Conservation (phyloP, 108 stramenopile genomes). For the Chaetoceros muelleri region DNA sequence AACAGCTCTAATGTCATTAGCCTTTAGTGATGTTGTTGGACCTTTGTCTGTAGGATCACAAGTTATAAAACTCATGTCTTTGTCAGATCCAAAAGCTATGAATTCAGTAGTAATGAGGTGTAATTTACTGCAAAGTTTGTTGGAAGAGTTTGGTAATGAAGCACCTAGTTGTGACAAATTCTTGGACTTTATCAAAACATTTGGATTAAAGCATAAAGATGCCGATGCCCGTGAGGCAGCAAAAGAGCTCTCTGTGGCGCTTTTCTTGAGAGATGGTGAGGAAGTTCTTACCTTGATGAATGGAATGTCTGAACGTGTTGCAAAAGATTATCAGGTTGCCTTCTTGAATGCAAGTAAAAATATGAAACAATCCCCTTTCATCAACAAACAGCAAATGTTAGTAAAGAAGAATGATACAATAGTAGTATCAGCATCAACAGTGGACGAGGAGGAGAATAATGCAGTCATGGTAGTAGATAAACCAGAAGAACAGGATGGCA, state of each 20-base stretch:
- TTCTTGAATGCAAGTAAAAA: background rate
- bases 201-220: background rate
- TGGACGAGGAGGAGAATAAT: no score
- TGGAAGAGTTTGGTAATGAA: background rate
- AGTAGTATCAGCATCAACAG: no score
- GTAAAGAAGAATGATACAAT: background rate
- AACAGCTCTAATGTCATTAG: conserved; percentile 1
- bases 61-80: background rate
- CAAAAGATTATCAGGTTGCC: background rate
- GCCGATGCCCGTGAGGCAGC: background rate
- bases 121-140: background rate
- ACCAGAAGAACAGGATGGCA: no score
- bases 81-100: background rate
- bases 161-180: background rate
- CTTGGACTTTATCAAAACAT: background rate
- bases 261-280: background rate
- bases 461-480: no score
- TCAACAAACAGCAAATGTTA: background rate
- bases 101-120: background rate
- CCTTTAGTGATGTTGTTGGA: background rate
- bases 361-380: background rate
- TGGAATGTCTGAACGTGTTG: background rate
- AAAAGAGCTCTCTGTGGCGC: background rate
- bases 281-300: background rate
- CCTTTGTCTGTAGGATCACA: background rate